Percentiles rank a stretch among this genome's conserved stretches.
These are phyloP conservation scores for Dothiorella sarmentorum DNA, from an alignment of 2,329 filamentous ascomycete genomes.

Conservation along the genomic window DNA sequence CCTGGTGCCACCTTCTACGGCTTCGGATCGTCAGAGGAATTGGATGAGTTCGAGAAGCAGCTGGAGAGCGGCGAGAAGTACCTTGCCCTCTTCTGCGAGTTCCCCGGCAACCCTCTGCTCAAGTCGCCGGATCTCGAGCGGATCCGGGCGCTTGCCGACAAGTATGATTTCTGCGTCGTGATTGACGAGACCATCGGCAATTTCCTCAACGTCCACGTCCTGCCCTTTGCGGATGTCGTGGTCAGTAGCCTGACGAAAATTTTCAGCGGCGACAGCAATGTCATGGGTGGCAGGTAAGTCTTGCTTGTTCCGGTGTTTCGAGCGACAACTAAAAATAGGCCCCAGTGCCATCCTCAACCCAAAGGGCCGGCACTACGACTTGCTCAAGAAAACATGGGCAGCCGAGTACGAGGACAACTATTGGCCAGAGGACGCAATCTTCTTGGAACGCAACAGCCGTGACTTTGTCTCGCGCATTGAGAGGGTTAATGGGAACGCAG, in stretches of 20 bases:
- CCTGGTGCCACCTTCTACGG: slow-evolving; percentile 88
- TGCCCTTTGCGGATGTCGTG: slow-evolving; percentile 84
- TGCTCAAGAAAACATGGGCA: slow-evolving; percentile 64
- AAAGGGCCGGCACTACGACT: slow-evolving; percentile 64
- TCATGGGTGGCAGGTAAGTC: slow-evolving; percentile 79
- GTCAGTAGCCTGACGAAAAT: slow-evolving; percentile 96
- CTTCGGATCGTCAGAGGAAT: slow-evolving; percentile 68
- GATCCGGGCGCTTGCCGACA: slow-evolving; percentile 75
- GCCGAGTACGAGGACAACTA: slow-evolving; percentile 80
- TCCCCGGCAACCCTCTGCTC: slow-evolving; percentile 87
- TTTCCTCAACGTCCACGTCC: slow-evolving; percentile 90
- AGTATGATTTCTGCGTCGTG: slow-evolving; percentile 83
- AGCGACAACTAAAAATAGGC: slow-evolving; percentile 13
- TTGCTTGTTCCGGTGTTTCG: background rate
- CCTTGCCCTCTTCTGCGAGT: slow-evolving; percentile 87
- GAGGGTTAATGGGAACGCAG: slow-evolving; percentile 80
- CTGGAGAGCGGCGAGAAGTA: slow-evolving; percentile 71
- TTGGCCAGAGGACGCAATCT: slow-evolving; percentile 91
- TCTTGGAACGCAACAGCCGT: slow-evolving; percentile 93
- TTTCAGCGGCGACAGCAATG: slow-evolving; percentile 95
- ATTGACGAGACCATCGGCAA: slow-evolving; percentile 97
- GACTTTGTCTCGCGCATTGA: slow-evolving; percentile 82
- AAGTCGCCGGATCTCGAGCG: slow-evolving; percentile 77
- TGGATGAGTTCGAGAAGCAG: slow-evolving; percentile 76
- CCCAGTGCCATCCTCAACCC: slow-evolving; percentile 60